These are phyloP conservation scores for Moricandia moricandioides DNA, from an alignment of 345 rosid genomes.

Conservation along the genomic window DNA sequence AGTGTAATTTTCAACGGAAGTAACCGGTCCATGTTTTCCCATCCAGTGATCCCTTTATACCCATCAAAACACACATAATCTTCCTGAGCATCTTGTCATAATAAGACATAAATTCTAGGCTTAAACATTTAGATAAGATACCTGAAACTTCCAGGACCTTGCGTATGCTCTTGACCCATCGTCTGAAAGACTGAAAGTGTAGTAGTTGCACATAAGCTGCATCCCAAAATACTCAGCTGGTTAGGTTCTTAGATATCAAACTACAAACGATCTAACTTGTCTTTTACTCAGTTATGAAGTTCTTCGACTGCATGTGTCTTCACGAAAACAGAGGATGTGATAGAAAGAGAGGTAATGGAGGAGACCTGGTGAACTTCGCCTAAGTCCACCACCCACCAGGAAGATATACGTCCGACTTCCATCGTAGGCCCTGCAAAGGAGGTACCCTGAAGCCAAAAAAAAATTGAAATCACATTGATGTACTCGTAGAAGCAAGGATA, in stretches of 20 bases:
- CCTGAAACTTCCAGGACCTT: constrained; percentile 88
- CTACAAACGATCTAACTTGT: background rate
- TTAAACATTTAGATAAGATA: constrained; percentile 17
- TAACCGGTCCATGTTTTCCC: constrained; percentile 77
- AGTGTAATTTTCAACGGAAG: constrained; percentile 11
- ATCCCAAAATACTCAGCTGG: constrained; percentile 2
- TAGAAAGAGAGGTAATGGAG: background rate
- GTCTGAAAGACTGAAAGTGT: constrained; percentile 81
- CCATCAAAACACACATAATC: background rate
- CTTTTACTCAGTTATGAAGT: background rate
- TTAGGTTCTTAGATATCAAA: background rate
- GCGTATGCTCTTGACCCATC: constrained; percentile 79
- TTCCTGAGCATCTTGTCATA: constrained; percentile 8
- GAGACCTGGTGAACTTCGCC: constrained; percentile 90
- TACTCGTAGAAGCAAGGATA: too few species aligned
- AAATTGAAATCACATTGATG: too few species aligned
- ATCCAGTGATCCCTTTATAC: constrained; percentile 69
- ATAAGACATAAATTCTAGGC: background rate
- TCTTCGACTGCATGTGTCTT: background rate
- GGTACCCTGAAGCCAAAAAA: constrained; percentile 37
- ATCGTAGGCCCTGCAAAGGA: constrained; percentile 79
- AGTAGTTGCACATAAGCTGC: constrained; percentile 96
- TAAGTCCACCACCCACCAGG: constrained; percentile 96
- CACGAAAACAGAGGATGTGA: constrained; percentile 1
- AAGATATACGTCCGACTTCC: constrained; percentile 58